These are phyloP conservation scores for Nitzschia sp. DNA, from an alignment of 108 stramenopile species.

Conservation along the genomic window DNA sequence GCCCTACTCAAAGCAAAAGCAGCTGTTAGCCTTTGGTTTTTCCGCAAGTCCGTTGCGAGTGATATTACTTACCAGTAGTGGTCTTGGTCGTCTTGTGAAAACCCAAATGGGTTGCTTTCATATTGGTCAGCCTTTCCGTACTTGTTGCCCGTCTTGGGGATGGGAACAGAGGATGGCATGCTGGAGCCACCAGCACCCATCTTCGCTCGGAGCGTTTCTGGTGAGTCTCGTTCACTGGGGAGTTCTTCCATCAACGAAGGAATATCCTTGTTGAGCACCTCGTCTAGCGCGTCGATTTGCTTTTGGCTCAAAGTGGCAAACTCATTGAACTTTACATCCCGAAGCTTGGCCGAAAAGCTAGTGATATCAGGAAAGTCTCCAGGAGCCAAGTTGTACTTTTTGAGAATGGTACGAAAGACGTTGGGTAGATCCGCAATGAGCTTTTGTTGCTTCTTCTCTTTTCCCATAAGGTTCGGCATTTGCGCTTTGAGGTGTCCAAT, in stretches of 20 bases:
- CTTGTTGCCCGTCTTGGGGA: slow-evolving; percentile 65
- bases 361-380: slow-evolving; percentile 92
- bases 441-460: slow-evolving; percentile 96
- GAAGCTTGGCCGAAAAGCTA: slow-evolving; percentile 74
- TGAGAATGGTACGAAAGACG: slow-evolving; percentile 91
- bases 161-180: slow-evolving; percentile 38
- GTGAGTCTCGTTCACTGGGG: slow-evolving; percentile 84
- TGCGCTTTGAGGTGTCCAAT: slow-evolving; percentile 93
- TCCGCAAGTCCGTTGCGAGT: neutral
- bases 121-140: slow-evolving; percentile 67
- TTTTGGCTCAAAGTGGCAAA: slow-evolving; percentile 78
- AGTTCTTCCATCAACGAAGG: slow-evolving; percentile 69
- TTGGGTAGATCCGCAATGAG: slow-evolving; percentile 91
- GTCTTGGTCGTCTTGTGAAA: slow-evolving; percentile 61
- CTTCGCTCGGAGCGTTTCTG: slow-evolving; percentile 77
- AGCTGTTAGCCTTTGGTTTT: too few relatives aligned
- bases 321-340: slow-evolving; percentile 89
- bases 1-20: slow-evolving; percentile 46
- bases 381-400: slow-evolving; percentile 90
- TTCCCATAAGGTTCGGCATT: slow-evolving; percentile 97
- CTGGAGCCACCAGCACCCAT: slow-evolving; percentile 36
- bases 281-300: slow-evolving; percentile 78
- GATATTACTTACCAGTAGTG: slow-evolving; percentile 68
- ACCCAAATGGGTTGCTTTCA: slow-evolving; percentile 82
- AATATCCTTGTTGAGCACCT: slow-evolving; percentile 67